These are phyloP conservation scores for Hypsizygus marmoreus DNA, from an alignment of 768 basidiomycete genomes.

Conservation along the genomic window DNA sequence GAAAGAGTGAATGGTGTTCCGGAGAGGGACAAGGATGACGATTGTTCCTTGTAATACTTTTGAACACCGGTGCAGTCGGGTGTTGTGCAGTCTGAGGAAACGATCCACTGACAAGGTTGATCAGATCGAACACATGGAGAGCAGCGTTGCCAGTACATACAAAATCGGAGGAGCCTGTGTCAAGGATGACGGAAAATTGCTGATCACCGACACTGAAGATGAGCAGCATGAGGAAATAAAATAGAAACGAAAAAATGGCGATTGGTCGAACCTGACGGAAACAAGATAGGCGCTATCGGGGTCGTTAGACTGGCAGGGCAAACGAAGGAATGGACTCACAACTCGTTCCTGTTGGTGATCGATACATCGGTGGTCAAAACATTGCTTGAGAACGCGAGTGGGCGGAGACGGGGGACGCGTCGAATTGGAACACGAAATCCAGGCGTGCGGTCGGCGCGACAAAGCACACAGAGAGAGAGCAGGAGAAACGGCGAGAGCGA, in stretches of 20 bases:
- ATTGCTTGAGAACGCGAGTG: not conserved
- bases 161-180: constrained; percentile 62
- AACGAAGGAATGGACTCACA: constrained; percentile 23
- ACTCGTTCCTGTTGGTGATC: constrained; percentile 32
- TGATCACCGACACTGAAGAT: constrained; percentile 39
- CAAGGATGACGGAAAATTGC: constrained; percentile 46
- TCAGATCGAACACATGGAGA: not conserved
- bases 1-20: constrained; percentile 40
- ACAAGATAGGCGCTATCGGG: constrained; percentile 18
- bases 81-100: constrained; percentile 44
- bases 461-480: not conserved
- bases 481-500: constrained; percentile 1
- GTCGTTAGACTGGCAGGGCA: not conserved
- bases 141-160: constrained; percentile 30
- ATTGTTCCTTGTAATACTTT: constrained; percentile 36
- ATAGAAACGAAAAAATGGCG: not conserved
- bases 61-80: constrained; percentile 47
- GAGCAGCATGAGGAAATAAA: constrained; percentile 8
- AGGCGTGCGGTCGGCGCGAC: not conserved
- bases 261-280: constrained; percentile 14
- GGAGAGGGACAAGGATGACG: constrained; percentile 33
- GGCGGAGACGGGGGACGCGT: constrained; percentile 9
- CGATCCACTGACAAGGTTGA: constrained; percentile 44
- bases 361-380: constrained; percentile 23
- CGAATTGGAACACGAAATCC: constrained; percentile 16